Base-by-base conservation (phyloP, 805 yeast species). In the Candida nitratophila region DNA sequence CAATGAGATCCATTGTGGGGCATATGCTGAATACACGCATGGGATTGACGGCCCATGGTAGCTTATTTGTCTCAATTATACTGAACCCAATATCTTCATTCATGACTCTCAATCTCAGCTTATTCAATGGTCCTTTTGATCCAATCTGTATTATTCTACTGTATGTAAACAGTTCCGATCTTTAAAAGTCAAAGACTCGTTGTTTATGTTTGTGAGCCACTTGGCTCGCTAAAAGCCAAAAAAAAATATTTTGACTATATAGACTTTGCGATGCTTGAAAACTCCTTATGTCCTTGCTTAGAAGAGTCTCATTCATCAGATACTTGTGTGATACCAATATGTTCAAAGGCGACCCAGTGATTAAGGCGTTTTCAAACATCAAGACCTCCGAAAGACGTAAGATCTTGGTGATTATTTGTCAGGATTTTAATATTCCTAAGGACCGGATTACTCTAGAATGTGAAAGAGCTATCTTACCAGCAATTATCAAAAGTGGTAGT, bases 351-450 rank as follows among this genome's bases (percentile, higher is more conserved):
- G 69, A 70, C 38, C 74, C 79, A 15, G 69, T 68, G 56, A 68
- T 83, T 45, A 90, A 89, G 64, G 81, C 95, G 3, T 69, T 79
- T 42, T 76, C 95, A 19, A 86, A 87, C 53, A 70, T 93, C 47
- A 89, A 88, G 62, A 77, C 86, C 14, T 84, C 96, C 0, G 97
- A 88, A 50, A 69, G 93, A 35, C 74, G 86, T 50, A 73, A 72
- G 49, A 60, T 82, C 22, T 60, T 79, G 11, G 52, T 59, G 4
- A 52, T 58, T 4, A 68, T 83, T 27, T 67, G 78, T 49, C 52
- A 61, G 20, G 57, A 53, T 26, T 79, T 71, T 51, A 54, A 52
- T 10, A 54, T 78, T 22, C 66, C 71, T 4, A 64, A 62, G 35
- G 65, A 59, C 17, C 51, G 60, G 27, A 55, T 79, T 14, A 52